Conservation (phyloP, 2,329 filamentous ascomycete species). For the Bimuria novae-zelandiae region DNA sequence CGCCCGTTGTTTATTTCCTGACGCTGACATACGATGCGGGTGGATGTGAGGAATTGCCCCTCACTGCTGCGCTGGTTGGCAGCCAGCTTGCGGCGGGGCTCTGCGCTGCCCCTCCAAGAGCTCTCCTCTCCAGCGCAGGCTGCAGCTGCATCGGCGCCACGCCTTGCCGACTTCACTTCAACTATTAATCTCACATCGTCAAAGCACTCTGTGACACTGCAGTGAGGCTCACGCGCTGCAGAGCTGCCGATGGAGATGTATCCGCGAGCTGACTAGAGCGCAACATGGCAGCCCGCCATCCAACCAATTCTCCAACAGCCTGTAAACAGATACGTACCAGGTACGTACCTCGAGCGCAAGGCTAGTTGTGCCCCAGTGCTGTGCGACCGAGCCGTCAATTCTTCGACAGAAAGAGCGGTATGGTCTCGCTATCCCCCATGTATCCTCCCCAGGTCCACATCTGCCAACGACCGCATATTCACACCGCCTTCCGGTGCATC, state of each 20-base stretch:
- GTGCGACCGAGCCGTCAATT: constrained; percentile 24
- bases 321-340: background rate
- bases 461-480: constrained; percentile 21
- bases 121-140: background rate
- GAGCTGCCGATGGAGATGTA: background rate
- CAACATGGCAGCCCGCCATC: constrained; percentile 36
- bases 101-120: constrained; percentile 4
- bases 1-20: constrained; percentile 6
- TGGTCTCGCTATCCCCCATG: constrained; percentile 22
- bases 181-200: too few species aligned
- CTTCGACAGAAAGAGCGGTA: constrained; percentile 42
- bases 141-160: background rate
- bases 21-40: background rate
- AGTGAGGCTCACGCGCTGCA: background rate
- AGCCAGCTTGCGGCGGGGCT: constrained; percentile 2
- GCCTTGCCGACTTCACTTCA: too few species aligned
- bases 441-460: constrained; percentile 37
- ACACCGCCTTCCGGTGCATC: constrained; percentile 22
- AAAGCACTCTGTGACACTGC: background rate
- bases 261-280: constrained; percentile 8
- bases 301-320: constrained; percentile 26
- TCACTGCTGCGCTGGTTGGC: background rate
- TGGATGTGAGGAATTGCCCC: background rate
- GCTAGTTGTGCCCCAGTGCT: constrained; percentile 22
- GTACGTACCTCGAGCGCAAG: constrained; percentile 1